These are phyloP conservation scores for Ustilago loliicola DNA, from an alignment of 1,284 basidiomycete species.

Conservation along the genomic window DNA sequence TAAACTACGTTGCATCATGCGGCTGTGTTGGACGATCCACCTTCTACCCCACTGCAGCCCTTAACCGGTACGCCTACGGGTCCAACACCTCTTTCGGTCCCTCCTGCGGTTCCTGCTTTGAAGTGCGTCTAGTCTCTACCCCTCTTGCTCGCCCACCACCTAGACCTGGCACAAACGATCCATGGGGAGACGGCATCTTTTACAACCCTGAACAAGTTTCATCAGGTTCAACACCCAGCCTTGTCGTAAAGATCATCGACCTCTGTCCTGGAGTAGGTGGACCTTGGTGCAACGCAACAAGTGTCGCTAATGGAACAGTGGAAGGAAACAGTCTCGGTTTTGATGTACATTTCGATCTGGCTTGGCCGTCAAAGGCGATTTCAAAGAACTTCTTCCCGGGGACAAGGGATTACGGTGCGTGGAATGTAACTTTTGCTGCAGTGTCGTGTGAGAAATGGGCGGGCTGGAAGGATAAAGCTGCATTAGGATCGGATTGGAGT, in stretches of 20 bases:
- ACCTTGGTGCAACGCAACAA: slow-evolving; percentile 56
- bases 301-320: slow-evolving; percentile 22
- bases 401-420: slow-evolving; percentile 59
- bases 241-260: slow-evolving; percentile 62
- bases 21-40: slow-evolving; percentile 58
- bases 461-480: slow-evolving; percentile 50
- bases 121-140: slow-evolving; percentile 52
- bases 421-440: slow-evolving; percentile 53
- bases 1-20: slow-evolving; percentile 59
- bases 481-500: slow-evolving; percentile 57
- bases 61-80: slow-evolving; percentile 55
- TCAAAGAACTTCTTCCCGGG: slow-evolving; percentile 56
- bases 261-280: slow-evolving; percentile 53
- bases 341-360: slow-evolving; percentile 62
- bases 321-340: slow-evolving; percentile 52
- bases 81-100: slow-evolving; percentile 58
- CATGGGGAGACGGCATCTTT: slow-evolving; percentile 54
- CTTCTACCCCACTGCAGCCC: slow-evolving; percentile 55
- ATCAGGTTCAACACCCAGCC: slow-evolving; percentile 36
- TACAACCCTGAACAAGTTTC: slow-evolving; percentile 28
- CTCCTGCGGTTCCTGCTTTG: slow-evolving; percentile 55
- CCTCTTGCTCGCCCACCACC: slow-evolving; percentile 46
- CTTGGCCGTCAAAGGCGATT: slow-evolving; percentile 58
- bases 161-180: slow-evolving; percentile 16
- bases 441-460: slow-evolving; percentile 57